Evolutionary conservation across 495 filamentous ascomycete genomes (phyloP).

Genomic region (Lophiostoma macrostomum): DNA sequence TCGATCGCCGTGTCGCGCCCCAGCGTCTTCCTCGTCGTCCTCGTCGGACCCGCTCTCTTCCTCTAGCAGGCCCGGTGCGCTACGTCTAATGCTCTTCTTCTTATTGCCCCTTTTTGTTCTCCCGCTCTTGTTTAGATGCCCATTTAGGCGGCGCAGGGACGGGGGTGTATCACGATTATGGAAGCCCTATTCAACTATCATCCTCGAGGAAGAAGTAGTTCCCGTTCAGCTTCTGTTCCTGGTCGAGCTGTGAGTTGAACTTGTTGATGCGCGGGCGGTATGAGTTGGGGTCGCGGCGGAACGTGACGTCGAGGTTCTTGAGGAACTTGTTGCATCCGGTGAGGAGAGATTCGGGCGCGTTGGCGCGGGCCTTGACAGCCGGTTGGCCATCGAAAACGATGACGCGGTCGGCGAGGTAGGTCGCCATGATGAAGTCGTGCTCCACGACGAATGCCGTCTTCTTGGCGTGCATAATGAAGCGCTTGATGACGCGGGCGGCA

Average conservation of each 20-base stretch:
- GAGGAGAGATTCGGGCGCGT: constrained; percentile 83
- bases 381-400: constrained; percentile 97
- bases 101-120: constrained; percentile 47
- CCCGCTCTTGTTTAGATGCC: constrained; percentile 42
- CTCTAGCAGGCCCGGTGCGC: constrained; percentile 39
- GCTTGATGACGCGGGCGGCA: constrained; percentile 94
- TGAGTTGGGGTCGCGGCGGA: constrained; percentile 95
- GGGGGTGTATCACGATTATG: constrained; percentile 47
- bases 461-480: constrained; percentile 99
- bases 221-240: constrained; percentile 90
- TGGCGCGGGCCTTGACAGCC: constrained; percentile 81
- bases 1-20: constrained; percentile 38
- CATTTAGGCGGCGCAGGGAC: constrained; percentile 24
- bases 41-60: constrained; percentile 48
- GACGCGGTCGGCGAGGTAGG: constrained; percentile 94
- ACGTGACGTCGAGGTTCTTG: constrained; percentile 93
- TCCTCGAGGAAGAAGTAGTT: constrained; percentile 99
- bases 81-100: constrained; percentile 36
- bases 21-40: constrained; percentile 52
- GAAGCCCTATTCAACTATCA: constrained; percentile 69
- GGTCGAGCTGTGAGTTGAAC: constrained; percentile 87
- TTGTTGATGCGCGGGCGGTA: constrained; percentile 98
- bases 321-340: constrained; percentile 97
- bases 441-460: constrained; percentile 99
- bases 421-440: constrained; percentile 99